Evolutionary conservation across 139 green algal species (phyloP), one percentile per base, ranked within the genome.

Genomic region (Coccomyxa sp.): DNA sequence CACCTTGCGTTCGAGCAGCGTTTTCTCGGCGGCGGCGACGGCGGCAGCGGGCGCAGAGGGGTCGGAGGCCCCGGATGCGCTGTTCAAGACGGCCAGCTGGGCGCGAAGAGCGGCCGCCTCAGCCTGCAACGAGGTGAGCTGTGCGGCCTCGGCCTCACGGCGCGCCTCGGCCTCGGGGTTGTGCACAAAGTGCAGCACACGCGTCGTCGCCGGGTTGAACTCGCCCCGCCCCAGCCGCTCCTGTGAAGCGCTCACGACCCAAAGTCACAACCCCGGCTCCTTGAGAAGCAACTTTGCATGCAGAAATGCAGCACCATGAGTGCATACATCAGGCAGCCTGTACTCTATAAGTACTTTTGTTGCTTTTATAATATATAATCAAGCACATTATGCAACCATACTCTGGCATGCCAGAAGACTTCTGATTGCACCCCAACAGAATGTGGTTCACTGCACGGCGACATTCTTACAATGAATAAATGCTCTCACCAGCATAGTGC

Each of bases 171-270:
- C 83, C 81, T 95, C 90, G 0, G 94, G 94, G 87, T 97, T 97
- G 82, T 83, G 83, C 82, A 90, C 88, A 63, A 96, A 82, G 88
- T 97, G 94, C 82, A 97, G 81, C 75, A 97, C 92, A 10, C 89
- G 88, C 30, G 89, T 94, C 76, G 80, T 86, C 18, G 79, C 82
- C 10, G 85, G 79, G 79, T 93, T 88, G 81, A 89, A 94, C 67
- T 96, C 92, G 16, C 94, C 94, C 7, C 85, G 83, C 10, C 89
- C 91, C 80, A 96, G 58, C 66, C 90, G 89, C 81, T 92, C 87
- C 88, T 94, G 81, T 28, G 74, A 38, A 15, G 16, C 60, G 76
- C 10, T n/a, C 76, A 60, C 25, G 3, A 28, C 13, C 32, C 16
- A 13, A 7, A 59, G 15, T 21, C 25, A 38, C 74, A 31, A 79